Base-by-base conservation (phyloP, 305 asterid genomes). In the Ruellia speciosa region DNA sequence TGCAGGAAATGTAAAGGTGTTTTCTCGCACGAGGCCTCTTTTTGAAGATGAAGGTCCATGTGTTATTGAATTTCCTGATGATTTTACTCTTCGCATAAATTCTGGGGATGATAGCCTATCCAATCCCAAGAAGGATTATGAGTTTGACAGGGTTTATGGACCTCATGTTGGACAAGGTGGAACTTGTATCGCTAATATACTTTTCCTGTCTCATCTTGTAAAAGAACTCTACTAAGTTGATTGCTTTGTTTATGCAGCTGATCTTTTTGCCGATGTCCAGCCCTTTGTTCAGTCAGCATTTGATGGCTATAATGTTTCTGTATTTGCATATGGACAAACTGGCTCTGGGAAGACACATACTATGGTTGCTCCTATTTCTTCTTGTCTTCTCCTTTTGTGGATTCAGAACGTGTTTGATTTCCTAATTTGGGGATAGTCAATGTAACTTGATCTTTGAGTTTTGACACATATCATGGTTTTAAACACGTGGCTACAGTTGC, bases 251-350 rank as follows among this genome's bases (percentile, higher is more conserved):
- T 65, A 39, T 75, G 94, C 95, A 93, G 99, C 88, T 53, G 95
- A 88, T 63, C 89, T 88, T 63, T 93, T 93, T 70, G 72, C 79
- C 59, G 96, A 88, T 79, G 69, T 88, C 76, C 99, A 93, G 73
- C 97, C 99, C 59, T 88, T 84, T 77, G 92, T 93, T 66, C 99
- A 86, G 87, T 93, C 99, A 59, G 99, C 97, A 54, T 93, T 88
- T 74, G 99, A 93, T 77, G 99, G 97, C 45, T 84, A 81, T 74
- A 93, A 93, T 74, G 94, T 84, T 35, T 83, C 95, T 20, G 47
- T 88, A 59, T 81, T 88, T 80, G 85, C 97, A 59, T 88, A 84
- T 71, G 97, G 99, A 56, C 96, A 83, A 77, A 69, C 88, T 41
- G 60, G 71, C 70, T 82, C 99, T 18, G 99, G 97, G 62, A 93